Evolutionary conservation across 768 basidiomycete genomes (phyloP).

Genomic region (Leccinum truebloodii): DNA sequence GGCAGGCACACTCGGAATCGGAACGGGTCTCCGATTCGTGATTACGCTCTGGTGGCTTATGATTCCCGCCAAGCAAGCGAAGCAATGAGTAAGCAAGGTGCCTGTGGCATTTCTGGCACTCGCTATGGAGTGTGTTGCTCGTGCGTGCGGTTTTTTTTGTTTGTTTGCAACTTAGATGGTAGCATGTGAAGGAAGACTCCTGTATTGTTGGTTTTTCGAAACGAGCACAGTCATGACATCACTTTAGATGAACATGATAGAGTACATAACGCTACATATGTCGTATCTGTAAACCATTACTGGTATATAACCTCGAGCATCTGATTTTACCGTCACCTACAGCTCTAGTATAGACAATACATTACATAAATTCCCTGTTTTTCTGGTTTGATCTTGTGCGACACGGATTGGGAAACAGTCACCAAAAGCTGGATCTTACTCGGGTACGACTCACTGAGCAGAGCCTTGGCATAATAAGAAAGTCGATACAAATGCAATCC

Average conservation of each 20-base stretch:
- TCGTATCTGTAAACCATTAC: conserved; percentile 11
- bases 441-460: too few species aligned
- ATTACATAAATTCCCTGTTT: background rate
- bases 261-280: conserved; percentile 7
- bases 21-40: conserved; percentile 59
- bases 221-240: background rate
- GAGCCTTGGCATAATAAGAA: background rate
- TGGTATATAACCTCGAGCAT: background rate
- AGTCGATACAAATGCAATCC: background rate
- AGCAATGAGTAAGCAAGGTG: conserved; percentile 1
- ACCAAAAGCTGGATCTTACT: too few species aligned
- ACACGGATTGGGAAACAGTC: background rate
- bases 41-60: conserved; percentile 68
- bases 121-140: background rate
- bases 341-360: conserved; percentile 1
- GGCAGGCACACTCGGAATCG: conserved; percentile 66
- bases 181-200: background rate
- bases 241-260: conserved; percentile 6
- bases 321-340: background rate
- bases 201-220: background rate
- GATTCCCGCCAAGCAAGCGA: conserved; percentile 41
- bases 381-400: background rate
- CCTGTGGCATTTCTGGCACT: background rate
- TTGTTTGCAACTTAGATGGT: background rate
- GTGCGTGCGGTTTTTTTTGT: background rate